Conservation (phyloP, 2,329 filamentous ascomycete species). For the Colletotrichum sp. region DNA sequence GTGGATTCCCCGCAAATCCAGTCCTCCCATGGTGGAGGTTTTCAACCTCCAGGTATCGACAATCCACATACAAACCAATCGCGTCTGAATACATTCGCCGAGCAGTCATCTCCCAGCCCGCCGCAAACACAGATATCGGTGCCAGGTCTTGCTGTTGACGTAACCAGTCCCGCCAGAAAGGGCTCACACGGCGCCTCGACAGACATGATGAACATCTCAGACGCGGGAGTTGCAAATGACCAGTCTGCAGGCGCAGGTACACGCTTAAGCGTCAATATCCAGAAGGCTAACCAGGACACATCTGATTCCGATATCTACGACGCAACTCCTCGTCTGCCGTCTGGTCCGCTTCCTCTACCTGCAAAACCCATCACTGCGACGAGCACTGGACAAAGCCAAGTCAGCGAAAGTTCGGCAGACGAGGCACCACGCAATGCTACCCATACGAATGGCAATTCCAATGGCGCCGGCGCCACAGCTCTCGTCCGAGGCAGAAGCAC, state of each 20-base stretch:
- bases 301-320: slow-evolving; percentile 36
- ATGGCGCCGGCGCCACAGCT: neutral
- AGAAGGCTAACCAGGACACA: slow-evolving; percentile 23
- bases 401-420: slow-evolving; percentile 19
- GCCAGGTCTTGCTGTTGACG: neutral
- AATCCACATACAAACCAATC: neutral
- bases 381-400: slow-evolving; percentile 12
- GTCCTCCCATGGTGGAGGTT: neutral
- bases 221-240: neutral
- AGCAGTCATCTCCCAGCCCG: neutral
- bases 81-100: neutral
- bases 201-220: neutral
- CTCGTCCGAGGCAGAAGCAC: slow-evolving; percentile 21
- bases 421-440: slow-evolving; percentile 17
- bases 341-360: neutral
- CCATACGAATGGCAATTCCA: slow-evolving; percentile 21
- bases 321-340: slow-evolving; percentile 31
- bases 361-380: slow-evolving; percentile 8
- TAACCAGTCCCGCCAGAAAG: neutral
- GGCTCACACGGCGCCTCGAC: neutral
- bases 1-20: neutral
- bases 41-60: neutral
- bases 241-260: neutral
- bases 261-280: slow-evolving; percentile 21
- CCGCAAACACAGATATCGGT: neutral